These are phyloP conservation scores for Eremochloa ophiuroides DNA, from an alignment of 176 grass and related monocot genomes.

Conservation along the genomic window DNA sequence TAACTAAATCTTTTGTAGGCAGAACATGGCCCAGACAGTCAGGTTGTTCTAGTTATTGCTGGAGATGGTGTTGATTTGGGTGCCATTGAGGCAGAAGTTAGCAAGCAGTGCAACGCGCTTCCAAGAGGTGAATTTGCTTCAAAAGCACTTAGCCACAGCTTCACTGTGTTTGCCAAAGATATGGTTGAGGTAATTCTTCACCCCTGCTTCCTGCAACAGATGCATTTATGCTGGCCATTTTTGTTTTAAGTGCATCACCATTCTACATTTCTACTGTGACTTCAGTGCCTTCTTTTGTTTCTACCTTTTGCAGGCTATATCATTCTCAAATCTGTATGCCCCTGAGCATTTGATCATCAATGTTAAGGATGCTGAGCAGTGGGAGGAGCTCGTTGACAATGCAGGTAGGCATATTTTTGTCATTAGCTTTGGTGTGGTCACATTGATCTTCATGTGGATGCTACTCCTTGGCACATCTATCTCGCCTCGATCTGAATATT, in stretches of 20 bases:
- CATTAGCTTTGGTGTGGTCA: not conserved
- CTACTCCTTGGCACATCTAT: not conserved
- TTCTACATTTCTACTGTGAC: not conserved
- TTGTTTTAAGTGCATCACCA: not conserved
- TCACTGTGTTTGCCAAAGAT: constrained; percentile 75
- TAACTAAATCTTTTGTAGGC: constrained; percentile 48
- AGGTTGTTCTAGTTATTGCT: constrained; percentile 84
- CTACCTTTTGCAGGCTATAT: constrained; percentile 50
- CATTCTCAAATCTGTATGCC: constrained; percentile 93
- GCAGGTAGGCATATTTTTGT: constrained; percentile 48
- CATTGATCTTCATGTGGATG: not conserved
- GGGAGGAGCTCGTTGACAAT: constrained; percentile 85
- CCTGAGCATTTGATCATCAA: constrained; percentile 98
- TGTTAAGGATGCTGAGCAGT: constrained; percentile 76
- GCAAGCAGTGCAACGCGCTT: constrained; percentile 78
- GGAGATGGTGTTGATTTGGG: constrained; percentile 72
- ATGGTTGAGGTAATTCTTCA: constrained; percentile 71
- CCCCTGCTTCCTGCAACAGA: not conserved
- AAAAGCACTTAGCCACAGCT: constrained; percentile 91
- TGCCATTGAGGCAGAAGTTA: constrained; percentile 79
- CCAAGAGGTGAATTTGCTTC: constrained; percentile 96
- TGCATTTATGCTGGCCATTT: not conserved
- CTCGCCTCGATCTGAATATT: not conserved
- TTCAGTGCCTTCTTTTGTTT: not conserved
- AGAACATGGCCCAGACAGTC: constrained; percentile 96